phyloP scores from a whole-genome alignment of 1,284 basidiomycete species.

The Rhodotorula sp. region DNA sequence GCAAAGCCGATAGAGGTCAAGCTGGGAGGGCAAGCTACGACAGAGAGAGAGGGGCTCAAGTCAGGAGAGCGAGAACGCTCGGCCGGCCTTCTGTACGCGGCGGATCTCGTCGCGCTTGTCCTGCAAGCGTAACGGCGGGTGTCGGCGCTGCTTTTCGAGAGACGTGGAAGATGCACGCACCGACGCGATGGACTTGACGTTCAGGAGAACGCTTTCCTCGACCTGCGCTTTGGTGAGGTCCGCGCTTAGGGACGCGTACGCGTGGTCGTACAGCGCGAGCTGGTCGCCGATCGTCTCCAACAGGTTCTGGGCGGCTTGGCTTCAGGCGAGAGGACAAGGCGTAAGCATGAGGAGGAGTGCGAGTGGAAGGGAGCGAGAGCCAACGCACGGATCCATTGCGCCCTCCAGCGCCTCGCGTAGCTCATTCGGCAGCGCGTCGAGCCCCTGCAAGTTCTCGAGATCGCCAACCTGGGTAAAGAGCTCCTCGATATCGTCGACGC shows the following conservation, averaged over 20 bases:
- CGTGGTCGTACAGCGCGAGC: neutral
- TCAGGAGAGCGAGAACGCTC: neutral
- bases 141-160: neutral
- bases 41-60: neutral
- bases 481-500: neutral
- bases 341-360: neutral
- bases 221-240: conserved; percentile 27
- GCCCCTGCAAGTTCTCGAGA: neutral
- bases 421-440: neutral
- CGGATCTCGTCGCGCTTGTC: neutral
- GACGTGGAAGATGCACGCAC: neutral
- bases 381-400: conserved; percentile 11
- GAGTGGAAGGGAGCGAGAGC: too few relatives aligned
- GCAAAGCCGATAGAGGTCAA: neutral
- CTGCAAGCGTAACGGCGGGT: neutral
- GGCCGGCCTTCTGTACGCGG: neutral
- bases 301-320: neutral
- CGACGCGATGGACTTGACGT: conserved; percentile 13
- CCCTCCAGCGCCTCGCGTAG: neutral
- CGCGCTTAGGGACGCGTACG: conserved; percentile 13
- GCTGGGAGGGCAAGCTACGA: neutral
- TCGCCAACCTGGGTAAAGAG: too few relatives aligned
- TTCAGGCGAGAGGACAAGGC: neutral
- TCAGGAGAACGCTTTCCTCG: conserved; percentile 23
- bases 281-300: neutral